These are phyloP conservation scores for Boletus sp. DNA, from an alignment of 768 basidiomycete species.

Conservation along the genomic window DNA sequence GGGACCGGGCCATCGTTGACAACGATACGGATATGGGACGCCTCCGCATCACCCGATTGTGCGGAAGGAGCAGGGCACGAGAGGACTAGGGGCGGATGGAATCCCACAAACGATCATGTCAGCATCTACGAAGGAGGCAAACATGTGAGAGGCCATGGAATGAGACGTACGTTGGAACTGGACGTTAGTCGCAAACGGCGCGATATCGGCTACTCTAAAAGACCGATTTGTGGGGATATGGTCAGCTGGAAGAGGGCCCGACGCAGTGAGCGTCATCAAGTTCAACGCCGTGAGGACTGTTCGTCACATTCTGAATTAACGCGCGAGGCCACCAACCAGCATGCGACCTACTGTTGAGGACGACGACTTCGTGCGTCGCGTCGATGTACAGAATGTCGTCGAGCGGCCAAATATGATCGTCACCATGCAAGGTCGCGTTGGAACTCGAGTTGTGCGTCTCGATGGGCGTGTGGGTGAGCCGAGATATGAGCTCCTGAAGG, in stretches of 20 bases:
- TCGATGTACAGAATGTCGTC: constrained; percentile 78
- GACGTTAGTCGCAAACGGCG: constrained; percentile 86
- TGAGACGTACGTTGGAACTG: constrained; percentile 76
- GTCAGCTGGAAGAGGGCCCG: constrained; percentile 74
- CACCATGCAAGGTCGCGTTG: constrained; percentile 77
- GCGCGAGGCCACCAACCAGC: background rate
- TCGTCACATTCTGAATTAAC: background rate
- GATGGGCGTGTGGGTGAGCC: constrained; percentile 77
- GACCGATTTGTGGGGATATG: constrained; percentile 64
- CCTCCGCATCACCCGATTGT: constrained; percentile 25
- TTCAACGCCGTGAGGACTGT: constrained; percentile 84
- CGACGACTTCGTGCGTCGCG: constrained; percentile 89
- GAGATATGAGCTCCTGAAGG: constrained; percentile 78
- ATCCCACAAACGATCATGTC: background rate
- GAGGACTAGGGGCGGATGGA: constrained; percentile 47
- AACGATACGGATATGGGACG: constrained; percentile 72
- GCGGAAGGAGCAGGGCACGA: constrained; percentile 40
- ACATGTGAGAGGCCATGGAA: background rate
- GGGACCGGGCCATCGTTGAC: constrained; percentile 88
- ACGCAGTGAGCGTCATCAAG: constrained; percentile 64
- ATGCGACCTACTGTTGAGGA: constrained; percentile 64
- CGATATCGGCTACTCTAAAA: constrained; percentile 73
- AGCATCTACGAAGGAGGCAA: background rate
- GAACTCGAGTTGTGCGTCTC: constrained; percentile 74
- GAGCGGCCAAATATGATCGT: constrained; percentile 67